Evolutionary conservation across 495 filamentous ascomycete genomes (phyloP), one percentile per base, ranked within the genome.

Genomic region (Pseudotulostoma volvatum): DNA sequence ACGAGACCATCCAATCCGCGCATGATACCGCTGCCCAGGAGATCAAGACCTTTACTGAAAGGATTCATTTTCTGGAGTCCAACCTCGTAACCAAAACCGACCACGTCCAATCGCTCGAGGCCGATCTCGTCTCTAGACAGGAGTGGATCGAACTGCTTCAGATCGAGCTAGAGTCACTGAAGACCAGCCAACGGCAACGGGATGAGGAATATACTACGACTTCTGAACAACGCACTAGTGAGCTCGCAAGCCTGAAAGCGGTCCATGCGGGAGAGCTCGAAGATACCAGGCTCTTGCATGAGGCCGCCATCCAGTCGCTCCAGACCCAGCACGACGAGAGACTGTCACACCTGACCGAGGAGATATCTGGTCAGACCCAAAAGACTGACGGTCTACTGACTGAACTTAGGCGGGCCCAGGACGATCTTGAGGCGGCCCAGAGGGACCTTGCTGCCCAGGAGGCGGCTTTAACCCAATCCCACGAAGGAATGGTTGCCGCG

Each of bases 251-350:
- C 1, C 34, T 59, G 31, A 55, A 56, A 49, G 38, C 48, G 8
- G 42, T 48, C 16, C 59, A 64, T 33, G 47, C 54, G 8, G 40
- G 47, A 9, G 54, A 60, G 34, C 45, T 66, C 13, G 57, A 57
- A 37, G 23, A 5, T 11, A 28, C 11, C 23, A 28, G 11, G 11
- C 51, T 46, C 7, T 50, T 56, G 28, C 50, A 60, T 30, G 43
- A 57, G 11, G 48, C 52, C 31, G 53, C 51, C 4, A 35, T 67
- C 34, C 25, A 36, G 36, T 53, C 58, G 11, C 48, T 65, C 21
- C 61, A 64, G 44, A 41, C 46, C 44, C 59, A 63, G 41, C 44
- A 63, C 31, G 59, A 66, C 36, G 60, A 61, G 35, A 44, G 60
- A 7, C 23, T 56, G 28, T 44, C 52, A 18, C 45, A 52, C 16